These are phyloP conservation scores for Ophiocordyceps australis DNA, from an alignment of 2,329 filamentous ascomycete species.

Conservation along the genomic window DNA sequence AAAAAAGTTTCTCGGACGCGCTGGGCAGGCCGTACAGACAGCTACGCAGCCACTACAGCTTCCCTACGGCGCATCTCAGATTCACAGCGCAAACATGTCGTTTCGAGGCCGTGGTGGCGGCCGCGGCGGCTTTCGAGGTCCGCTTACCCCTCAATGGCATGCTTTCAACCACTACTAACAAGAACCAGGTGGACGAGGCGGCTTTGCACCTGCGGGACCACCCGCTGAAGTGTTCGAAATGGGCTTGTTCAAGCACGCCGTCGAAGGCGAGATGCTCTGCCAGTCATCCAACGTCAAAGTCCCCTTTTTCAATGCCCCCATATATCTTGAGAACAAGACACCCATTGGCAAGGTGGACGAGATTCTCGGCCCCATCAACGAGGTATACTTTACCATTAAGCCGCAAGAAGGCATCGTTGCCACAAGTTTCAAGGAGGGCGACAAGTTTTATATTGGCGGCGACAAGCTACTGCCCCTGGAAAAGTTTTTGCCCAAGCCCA, in stretches of 20 bases:
- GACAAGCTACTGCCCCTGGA: constrained; percentile 93
- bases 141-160: too few relatives aligned
- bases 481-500: constrained; percentile 91
- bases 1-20: constrained; percentile 5
- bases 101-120: constrained; percentile 7
- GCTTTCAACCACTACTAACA: too few relatives aligned
- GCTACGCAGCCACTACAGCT: neutral
- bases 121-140: constrained; percentile 6
- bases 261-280: constrained; percentile 97
- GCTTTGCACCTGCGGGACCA: constrained; percentile 5
- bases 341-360: constrained; percentile 95
- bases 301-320: constrained; percentile 96
- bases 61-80: neutral
- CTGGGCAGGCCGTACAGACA: too few relatives aligned
- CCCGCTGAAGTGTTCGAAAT: constrained; percentile 39
- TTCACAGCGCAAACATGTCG: constrained; percentile 3
- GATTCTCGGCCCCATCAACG: constrained; percentile 91
- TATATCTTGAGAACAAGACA: constrained; percentile 98
- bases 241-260: constrained; percentile 84
- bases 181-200: constrained; percentile 7
- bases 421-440: constrained; percentile 82
- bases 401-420: constrained; percentile 92
- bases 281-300: constrained; percentile 89
- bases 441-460: constrained; percentile 90
- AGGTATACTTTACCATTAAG: constrained; percentile 97